Conservation (phyloP, 73 alveolate genomes). For the Urostyla sp. region DNA sequence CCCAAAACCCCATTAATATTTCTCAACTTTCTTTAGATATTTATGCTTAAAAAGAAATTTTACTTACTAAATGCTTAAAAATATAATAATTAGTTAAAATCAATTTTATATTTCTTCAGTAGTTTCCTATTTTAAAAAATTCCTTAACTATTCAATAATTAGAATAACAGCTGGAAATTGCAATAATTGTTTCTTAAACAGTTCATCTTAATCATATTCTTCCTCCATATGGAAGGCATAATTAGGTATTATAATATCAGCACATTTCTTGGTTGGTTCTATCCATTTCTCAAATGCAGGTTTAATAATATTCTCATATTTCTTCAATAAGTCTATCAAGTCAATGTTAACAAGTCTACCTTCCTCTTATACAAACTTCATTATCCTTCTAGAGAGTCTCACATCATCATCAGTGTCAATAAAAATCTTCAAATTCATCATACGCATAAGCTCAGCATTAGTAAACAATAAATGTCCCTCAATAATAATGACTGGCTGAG, state of each 20-base stretch:
- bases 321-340: slow-evolving; percentile 74
- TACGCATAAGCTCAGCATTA: slow-evolving; percentile 72
- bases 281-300: slow-evolving; percentile 94
- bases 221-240: slow-evolving; percentile 66
- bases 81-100: too few species aligned
- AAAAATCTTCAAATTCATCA: slow-evolving; percentile 87
- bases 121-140: background rate
- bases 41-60: too few species aligned
- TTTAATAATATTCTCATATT: slow-evolving; percentile 88
- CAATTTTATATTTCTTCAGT: slow-evolving; percentile 15
- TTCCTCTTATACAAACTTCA: slow-evolving; percentile 82
- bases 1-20: too few species aligned
- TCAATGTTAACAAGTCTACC: slow-evolving; percentile 48
- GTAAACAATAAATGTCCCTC: slow-evolving; percentile 92
- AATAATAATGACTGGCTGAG: slow-evolving; percentile 78
- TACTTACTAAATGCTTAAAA: too few species aligned
- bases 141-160: slow-evolving; percentile 47
- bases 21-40: too few species aligned
- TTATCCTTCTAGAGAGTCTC: slow-evolving; percentile 91
- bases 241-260: slow-evolving; percentile 91
- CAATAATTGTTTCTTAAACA: slow-evolving; percentile 40
- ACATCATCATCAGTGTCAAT: slow-evolving; percentile 97
- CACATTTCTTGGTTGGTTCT: slow-evolving; percentile 90
- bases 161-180: slow-evolving; percentile 67
- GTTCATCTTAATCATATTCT: slow-evolving; percentile 44